Conservation (phyloP, 2,329 filamentous ascomycete genomes). For the Scedosporium apiospermum region DNA sequence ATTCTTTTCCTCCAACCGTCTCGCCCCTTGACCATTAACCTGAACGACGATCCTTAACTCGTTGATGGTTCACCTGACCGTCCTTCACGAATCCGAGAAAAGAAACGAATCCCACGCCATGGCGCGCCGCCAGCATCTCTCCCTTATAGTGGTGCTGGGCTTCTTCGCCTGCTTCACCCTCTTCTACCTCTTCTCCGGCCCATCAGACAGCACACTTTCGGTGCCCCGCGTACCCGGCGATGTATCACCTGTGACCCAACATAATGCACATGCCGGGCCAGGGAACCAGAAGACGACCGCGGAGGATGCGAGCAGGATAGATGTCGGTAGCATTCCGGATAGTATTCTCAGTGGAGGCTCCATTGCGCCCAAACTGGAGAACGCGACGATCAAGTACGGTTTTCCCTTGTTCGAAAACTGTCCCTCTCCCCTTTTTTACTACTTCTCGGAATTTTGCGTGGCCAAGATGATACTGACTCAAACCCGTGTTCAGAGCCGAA, state of each 20-base stretch:
- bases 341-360: slow-evolving; percentile 54
- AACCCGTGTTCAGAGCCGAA: slow-evolving; percentile 37
- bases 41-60: no score
- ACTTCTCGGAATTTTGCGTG: neutral
- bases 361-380: slow-evolving; percentile 74
- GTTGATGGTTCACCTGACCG: neutral
- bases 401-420: neutral
- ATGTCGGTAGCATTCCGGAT: slow-evolving; percentile 32
- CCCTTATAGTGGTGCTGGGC: slow-evolving; percentile 43
- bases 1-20: no score
- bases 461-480: slow-evolving; percentile 7
- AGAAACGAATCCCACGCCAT: slow-evolving; percentile 22
- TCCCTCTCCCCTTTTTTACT: neutral
- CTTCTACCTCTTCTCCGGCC: slow-evolving; percentile 48
- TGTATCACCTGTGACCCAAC: slow-evolving; percentile 2
- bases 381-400: slow-evolving; percentile 66
- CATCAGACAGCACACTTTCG: slow-evolving; percentile 6
- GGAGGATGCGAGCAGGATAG: slow-evolving; percentile 14
- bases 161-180: slow-evolving; percentile 47
- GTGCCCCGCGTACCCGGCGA: slow-evolving; percentile 6
- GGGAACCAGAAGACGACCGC: neutral
- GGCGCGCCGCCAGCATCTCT: slow-evolving; percentile 44
- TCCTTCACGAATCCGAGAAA: neutral
- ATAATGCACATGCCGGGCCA: neutral
- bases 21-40: no score